Evolutionary conservation across 768 basidiomycete species (phyloP).

Genomic region (Phylloporus arenicola): DNA sequence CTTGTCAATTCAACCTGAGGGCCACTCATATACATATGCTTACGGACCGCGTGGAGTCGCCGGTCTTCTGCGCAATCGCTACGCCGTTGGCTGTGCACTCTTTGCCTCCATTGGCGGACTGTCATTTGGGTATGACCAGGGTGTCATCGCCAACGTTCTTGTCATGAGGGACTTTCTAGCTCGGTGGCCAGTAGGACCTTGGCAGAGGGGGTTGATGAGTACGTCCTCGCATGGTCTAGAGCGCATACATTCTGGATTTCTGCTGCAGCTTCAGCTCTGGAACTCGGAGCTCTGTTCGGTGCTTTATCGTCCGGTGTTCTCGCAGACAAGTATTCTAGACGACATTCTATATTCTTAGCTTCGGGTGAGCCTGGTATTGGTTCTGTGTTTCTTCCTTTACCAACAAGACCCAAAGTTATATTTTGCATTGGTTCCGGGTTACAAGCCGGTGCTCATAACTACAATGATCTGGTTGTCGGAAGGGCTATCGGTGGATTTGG

Average conservation of each 20-base stretch:
- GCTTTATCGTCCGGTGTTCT: slow-evolving; percentile 62
- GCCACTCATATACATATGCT: slow-evolving; percentile 51
- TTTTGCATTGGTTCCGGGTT: slow-evolving; percentile 70
- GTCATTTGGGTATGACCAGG: slow-evolving; percentile 81
- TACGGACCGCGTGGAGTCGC: slow-evolving; percentile 68
- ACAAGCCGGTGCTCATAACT: slow-evolving; percentile 54
- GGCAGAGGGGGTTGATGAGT: slow-evolving; percentile 80
- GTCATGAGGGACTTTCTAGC: slow-evolving; percentile 72
- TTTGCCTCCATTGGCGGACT: slow-evolving; percentile 76
- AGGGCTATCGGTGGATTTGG: slow-evolving; percentile 75
- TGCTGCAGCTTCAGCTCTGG: slow-evolving; percentile 62
- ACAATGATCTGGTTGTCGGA: slow-evolving; percentile 59
- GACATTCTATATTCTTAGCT: slow-evolving; percentile 60
- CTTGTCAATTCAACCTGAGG: slow-evolving; percentile 17
- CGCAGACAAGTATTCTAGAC: slow-evolving; percentile 63
- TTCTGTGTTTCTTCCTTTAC: not conserved
- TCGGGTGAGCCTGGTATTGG: slow-evolving; percentile 44
- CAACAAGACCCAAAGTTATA: slow-evolving; percentile 38
- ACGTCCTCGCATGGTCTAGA: slow-evolving; percentile 19
- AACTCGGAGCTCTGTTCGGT: slow-evolving; percentile 76
- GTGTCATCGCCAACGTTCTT: slow-evolving; percentile 80
- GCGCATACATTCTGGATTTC: not conserved
- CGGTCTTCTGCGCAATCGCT: slow-evolving; percentile 61
- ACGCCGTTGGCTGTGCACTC: slow-evolving; percentile 60
- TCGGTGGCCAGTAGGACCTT: slow-evolving; percentile 65